Conservation (phyloP, 2,329 filamentous ascomycete species). For the Chlorencoelia australis region DNA sequence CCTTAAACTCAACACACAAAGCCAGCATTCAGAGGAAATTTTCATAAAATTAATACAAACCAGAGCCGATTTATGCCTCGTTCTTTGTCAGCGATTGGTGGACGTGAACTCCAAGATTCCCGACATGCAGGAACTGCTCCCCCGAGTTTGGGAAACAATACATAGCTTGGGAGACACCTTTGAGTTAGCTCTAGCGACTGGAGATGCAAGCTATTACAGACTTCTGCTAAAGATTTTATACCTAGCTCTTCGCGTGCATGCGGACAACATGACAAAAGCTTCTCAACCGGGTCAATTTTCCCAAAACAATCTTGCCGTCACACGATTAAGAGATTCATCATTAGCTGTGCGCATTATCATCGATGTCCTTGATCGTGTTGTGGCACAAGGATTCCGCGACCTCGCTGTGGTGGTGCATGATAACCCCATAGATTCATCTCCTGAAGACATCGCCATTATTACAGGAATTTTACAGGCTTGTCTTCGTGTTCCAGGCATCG, state of each 20-base stretch:
- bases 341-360: constrained; percentile 35
- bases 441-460: constrained; percentile 76
- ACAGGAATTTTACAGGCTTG: constrained; percentile 83
- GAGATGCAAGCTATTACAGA: constrained; percentile 64
- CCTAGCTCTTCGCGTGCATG: constrained; percentile 62
- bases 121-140: constrained; percentile 44
- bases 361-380: constrained; percentile 69
- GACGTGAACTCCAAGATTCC: constrained; percentile 39
- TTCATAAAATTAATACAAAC: constrained; percentile 68
- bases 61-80: constrained; percentile 71
- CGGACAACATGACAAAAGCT: too few relatives aligned
- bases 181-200: constrained; percentile 44
- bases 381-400: constrained; percentile 72
- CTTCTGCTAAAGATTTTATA: constrained; percentile 77
- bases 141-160: constrained; percentile 50
- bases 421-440: constrained; percentile 50
- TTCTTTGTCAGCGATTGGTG: constrained; percentile 71
- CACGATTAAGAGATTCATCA: constrained; percentile 19
- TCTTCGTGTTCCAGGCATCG: constrained; percentile 66
- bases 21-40: constrained; percentile 66
- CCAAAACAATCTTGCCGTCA: neutral
- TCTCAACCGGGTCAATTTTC: too few relatives aligned
- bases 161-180: constrained; percentile 44
- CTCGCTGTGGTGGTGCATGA: constrained; percentile 78
- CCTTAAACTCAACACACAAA: constrained; percentile 64